Percentiles rank a stretch among this genome's conserved stretches.
phyloP scores from a whole-genome alignment of 2,329 filamentous ascomycete genomes.

The Sordariomycetes sp. region DNA sequence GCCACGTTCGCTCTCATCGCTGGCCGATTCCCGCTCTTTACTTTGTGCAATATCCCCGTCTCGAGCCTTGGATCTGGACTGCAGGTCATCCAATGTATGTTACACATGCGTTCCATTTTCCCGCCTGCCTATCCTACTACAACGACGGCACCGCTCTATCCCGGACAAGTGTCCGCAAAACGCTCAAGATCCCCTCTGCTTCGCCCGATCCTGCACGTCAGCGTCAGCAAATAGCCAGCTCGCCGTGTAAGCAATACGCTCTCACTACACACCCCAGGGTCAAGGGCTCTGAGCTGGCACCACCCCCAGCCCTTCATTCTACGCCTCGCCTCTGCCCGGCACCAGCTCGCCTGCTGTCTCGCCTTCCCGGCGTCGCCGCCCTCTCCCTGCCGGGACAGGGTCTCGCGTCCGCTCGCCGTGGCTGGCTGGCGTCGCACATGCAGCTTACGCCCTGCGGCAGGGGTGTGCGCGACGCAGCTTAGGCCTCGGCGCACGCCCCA shows the following conservation, averaged over 20 bases:
- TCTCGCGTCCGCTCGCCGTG: not conserved
- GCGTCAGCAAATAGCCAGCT: not conserved
- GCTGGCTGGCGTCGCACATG: not conserved
- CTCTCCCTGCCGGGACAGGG: not conserved
- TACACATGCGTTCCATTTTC: not conserved
- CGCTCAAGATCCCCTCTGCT: not conserved
- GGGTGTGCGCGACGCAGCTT: not conserved
- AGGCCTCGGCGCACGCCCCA: not conserved
- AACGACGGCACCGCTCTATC: not conserved
- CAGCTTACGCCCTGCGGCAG: not conserved
- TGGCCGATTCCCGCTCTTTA: not conserved
- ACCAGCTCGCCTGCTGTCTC: not conserved
- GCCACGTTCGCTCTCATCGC: not conserved
- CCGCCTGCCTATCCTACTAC: not conserved
- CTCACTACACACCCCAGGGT: not conserved
- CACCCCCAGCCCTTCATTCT: not conserved
- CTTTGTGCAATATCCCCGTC: not conserved
- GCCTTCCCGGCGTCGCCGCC: not conserved
- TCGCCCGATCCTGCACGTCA: not conserved
- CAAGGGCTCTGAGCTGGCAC: not conserved
- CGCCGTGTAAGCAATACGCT: not conserved
- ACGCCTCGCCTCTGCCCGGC: not conserved
- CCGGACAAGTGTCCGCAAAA: not conserved
- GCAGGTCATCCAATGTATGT: not conserved
- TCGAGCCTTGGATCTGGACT: not conserved